Conservation (phyloP, 192 early-diverging fungal species). For the Coemansia sp. region DNA sequence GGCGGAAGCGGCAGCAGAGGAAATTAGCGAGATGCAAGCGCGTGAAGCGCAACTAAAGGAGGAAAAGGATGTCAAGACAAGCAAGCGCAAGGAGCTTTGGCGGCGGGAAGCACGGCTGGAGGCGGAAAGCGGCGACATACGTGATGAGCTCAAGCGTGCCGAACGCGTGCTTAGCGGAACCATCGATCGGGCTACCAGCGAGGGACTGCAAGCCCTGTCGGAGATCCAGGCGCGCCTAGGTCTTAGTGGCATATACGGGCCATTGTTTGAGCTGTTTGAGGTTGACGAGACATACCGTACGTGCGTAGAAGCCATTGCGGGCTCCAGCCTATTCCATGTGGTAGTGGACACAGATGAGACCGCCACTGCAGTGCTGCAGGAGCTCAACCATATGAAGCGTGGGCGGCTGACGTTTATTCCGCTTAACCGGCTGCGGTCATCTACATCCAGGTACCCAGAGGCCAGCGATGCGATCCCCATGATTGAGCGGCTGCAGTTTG, state of each 20-base stretch:
- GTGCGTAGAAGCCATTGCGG: constrained; percentile 88
- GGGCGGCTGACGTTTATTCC: constrained; percentile 97
- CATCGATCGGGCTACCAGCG: constrained; percentile 78
- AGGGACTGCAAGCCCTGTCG: constrained; percentile 72
- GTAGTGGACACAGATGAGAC: constrained; percentile 95
- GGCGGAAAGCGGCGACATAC: constrained; percentile 61
- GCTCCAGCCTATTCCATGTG: constrained; percentile 86
- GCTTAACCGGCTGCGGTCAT: constrained; percentile 78
- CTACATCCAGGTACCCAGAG: constrained; percentile 58
- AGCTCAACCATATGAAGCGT: constrained; percentile 54
- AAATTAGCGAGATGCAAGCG: constrained; percentile 38
- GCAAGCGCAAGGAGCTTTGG: constrained; percentile 75
- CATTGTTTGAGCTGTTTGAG: constrained; percentile 89
- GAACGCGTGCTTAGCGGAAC: constrained; percentile 71
- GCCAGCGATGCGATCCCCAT: constrained; percentile 78
- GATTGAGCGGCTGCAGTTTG: constrained; percentile 73
- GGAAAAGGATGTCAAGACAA: constrained; percentile 36
- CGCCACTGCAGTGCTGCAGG: constrained; percentile 66
- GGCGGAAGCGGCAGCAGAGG: constrained; percentile 21
- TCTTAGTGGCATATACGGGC: constrained; percentile 79
- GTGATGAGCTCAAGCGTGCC: constrained; percentile 71
- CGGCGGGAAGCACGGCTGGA: constrained; percentile 78
- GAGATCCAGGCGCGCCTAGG: constrained; percentile 66
- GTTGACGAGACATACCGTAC: constrained; percentile 78
- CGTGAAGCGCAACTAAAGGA: constrained; percentile 41